A percentile compares a stretch with the other conserved stretches of the same genome.
Conservation (phyloP, 140 eudicot genomes). For the Ambrosia hybrid region DNA sequence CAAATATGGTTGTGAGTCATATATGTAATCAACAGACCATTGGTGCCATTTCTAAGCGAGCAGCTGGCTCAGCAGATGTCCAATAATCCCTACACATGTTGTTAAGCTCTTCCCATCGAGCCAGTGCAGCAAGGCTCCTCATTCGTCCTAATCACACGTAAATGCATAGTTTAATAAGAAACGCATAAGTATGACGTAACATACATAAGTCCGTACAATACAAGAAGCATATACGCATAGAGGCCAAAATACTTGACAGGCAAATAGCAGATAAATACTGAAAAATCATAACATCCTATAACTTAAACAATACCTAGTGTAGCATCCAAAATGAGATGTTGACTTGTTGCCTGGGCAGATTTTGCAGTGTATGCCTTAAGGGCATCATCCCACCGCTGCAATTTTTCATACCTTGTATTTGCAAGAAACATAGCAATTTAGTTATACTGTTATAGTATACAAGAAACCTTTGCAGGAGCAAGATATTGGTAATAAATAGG, state of each 20-base stretch:
- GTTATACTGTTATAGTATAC: conserved; percentile 1
- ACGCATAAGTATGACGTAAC: not conserved
- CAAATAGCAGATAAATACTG: conserved; percentile 11
- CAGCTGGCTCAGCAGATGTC: conserved; percentile 97
- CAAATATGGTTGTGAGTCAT: conserved; percentile 12
- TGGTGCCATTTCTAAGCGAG: conserved; percentile 98
- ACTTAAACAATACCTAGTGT: conserved; percentile 64
- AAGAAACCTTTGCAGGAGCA: not conserved
- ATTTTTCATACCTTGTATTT: conserved; percentile 79
- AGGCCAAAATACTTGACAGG: conserved; percentile 9
- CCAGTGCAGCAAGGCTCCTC: conserved; percentile 99
- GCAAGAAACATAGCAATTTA: conserved; percentile 28
- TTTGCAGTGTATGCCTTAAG: conserved; percentile 86
- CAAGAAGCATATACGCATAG: not conserved
- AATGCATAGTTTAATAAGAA: not conserved
- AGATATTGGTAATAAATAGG: conserved; percentile 7
- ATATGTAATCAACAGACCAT: conserved; percentile 53
- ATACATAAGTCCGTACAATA: not conserved
- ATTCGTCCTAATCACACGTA: conserved; percentile 61
- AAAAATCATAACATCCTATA: conserved; percentile 1
- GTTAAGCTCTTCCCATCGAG: conserved; percentile 99
- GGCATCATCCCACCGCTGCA: conserved; percentile 99
- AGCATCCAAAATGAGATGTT: conserved; percentile 82
- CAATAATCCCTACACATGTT: conserved; percentile 89
- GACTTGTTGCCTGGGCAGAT: conserved; percentile 78